Evolutionary conservation across 495 filamentous ascomycete species (phyloP).

Genomic region (Durotheca rogersii): DNA sequence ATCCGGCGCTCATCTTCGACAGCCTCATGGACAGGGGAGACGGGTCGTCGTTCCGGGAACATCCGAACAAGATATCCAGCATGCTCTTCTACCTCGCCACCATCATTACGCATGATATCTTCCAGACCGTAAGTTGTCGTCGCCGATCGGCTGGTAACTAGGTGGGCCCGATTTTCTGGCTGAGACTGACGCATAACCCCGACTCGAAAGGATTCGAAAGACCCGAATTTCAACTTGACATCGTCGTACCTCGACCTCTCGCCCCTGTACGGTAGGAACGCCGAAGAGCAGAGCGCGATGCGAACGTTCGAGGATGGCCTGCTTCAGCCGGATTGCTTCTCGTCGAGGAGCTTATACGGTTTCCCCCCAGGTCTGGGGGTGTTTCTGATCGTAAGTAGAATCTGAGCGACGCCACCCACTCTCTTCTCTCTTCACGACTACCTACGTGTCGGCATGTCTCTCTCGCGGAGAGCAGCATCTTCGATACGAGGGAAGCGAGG

Average conservation of each 20-base stretch:
- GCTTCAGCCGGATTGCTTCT: slow-evolving; percentile 75
- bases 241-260: slow-evolving; percentile 79
- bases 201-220: slow-evolving; percentile 28
- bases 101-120: slow-evolving; percentile 75
- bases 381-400: slow-evolving; percentile 26
- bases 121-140: slow-evolving; percentile 30
- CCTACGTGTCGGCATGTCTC: no score
- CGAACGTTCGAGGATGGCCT: slow-evolving; percentile 70
- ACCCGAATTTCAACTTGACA: slow-evolving; percentile 58
- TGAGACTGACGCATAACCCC: no score
- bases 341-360: slow-evolving; percentile 65
- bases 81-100: slow-evolving; percentile 79
- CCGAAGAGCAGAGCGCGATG: slow-evolving; percentile 64
- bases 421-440: neutral
- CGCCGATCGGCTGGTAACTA: no score
- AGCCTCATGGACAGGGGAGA: slow-evolving; percentile 59
- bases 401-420: neutral
- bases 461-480: neutral
- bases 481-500: neutral
- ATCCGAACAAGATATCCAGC: slow-evolving; percentile 73
- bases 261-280: slow-evolving; percentile 73
- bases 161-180: no score
- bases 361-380: slow-evolving; percentile 76
- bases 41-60: slow-evolving; percentile 55
- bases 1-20: slow-evolving; percentile 73